A percentile compares a stretch with the other conserved stretches of the same genome.
phyloP scores from a whole-genome alignment of 2,329 filamentous ascomycete species.

The Colletotrichum gigasporum region DNA sequence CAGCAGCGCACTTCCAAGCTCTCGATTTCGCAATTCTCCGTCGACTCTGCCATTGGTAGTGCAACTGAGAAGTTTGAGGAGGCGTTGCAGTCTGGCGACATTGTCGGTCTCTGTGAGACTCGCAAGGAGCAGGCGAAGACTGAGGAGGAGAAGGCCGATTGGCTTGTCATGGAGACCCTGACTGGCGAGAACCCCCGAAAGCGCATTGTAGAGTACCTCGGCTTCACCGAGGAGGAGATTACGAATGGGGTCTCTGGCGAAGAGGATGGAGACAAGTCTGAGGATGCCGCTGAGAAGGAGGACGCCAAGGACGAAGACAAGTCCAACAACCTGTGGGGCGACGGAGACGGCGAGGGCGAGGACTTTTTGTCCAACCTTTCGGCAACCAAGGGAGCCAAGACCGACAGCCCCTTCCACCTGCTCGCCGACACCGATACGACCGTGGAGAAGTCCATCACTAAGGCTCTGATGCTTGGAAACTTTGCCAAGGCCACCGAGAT shows the following conservation, averaged over 20 bases:
- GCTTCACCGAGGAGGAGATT: conserved; percentile 75
- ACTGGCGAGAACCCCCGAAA: conserved; percentile 86
- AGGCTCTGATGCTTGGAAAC: conserved; percentile 86
- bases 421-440: conserved; percentile 85
- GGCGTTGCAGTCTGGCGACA: conserved; percentile 79
- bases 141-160: conserved; percentile 94
- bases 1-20: conserved; percentile 76
- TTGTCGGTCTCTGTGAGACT: conserved; percentile 81
- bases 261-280: conserved; percentile 40
- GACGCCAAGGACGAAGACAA: conserved; percentile 51
- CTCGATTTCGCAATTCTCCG: conserved; percentile 85
- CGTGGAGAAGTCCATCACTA: conserved; percentile 87
- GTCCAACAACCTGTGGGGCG: conserved; percentile 81
- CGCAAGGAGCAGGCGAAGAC: conserved; percentile 79
- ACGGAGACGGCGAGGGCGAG: conserved; percentile 68
- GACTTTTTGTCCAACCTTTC: conserved; percentile 88
- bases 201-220: conserved; percentile 87
- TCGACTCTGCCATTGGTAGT: conserved; percentile 85
- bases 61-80: conserved; percentile 89
- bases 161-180: conserved; percentile 92
- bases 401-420: conserved; percentile 92
- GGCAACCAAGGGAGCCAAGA: conserved; percentile 90
- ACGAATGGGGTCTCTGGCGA: conserved; percentile 57
- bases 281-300: conserved; percentile 43
- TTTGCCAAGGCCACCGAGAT: conserved; percentile 91